A percentile compares a stretch with the other conserved stretches of the same genome.
Evolutionary conservation across 306 rosid genomes (phyloP).

Genomic region (Rubus idaeus): DNA sequence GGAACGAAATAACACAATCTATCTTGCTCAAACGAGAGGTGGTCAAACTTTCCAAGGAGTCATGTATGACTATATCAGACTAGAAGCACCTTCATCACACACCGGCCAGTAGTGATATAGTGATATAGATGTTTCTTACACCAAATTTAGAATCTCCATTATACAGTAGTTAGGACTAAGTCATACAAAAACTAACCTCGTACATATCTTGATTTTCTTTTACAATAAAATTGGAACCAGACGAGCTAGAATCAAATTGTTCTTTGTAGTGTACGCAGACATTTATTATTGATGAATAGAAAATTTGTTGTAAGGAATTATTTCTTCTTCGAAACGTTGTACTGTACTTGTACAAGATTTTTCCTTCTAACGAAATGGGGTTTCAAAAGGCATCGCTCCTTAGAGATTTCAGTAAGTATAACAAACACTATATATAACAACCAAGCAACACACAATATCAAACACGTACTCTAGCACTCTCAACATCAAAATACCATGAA

Average conservation of each 20-base stretch:
- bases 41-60: constrained; percentile 26
- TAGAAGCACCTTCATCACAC: constrained; percentile 43
- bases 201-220: not conserved
- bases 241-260: not conserved
- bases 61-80: constrained; percentile 62
- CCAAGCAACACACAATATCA: too few relatives aligned
- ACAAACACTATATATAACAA: too few relatives aligned
- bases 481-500: not conserved
- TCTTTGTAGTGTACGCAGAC: not conserved
- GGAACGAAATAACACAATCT: constrained; percentile 38
- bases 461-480: too few relatives aligned
- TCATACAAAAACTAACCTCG: not conserved
- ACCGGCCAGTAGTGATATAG: not conserved
- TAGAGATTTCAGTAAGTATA: too few relatives aligned
- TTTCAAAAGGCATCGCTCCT: too few relatives aligned
- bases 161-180: not conserved
- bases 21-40: constrained; percentile 36
- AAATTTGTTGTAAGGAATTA: not conserved
- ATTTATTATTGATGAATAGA: not conserved
- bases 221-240: not conserved
- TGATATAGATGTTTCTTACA: not conserved
- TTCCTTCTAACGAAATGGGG: not conserved
- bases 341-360: not conserved
- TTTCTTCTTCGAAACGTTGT: not conserved
- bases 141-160: not conserved